Evolutionary conservation across 805 yeast genomes (phyloP).

Genomic region (Saturnispora diversa): DNA sequence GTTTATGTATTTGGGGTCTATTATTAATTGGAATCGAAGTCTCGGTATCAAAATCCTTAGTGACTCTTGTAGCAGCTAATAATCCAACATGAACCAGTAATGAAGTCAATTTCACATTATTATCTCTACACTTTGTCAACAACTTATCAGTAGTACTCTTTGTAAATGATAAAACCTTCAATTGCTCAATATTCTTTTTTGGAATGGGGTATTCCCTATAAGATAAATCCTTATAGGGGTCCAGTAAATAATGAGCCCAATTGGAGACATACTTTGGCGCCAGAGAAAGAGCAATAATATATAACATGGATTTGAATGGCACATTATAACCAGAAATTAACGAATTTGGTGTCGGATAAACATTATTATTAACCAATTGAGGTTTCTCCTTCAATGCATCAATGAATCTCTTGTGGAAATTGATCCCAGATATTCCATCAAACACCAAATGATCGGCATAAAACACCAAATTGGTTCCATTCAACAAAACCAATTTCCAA

Average conservation of each 20-base stretch:
- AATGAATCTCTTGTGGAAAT: conserved; percentile 22
- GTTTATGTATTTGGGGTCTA: conserved; percentile 11
- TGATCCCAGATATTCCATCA: conserved; percentile 30
- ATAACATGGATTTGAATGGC: background rate
- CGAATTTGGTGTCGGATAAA: conserved; percentile 4
- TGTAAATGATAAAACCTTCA: background rate
- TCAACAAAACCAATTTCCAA: conserved; percentile 17
- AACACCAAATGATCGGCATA: conserved; percentile 29
- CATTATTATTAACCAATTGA: background rate
- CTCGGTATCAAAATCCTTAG: conserved; percentile 12
- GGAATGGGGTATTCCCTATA: background rate
- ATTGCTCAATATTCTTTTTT: background rate
- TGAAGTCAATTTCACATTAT: conserved; percentile 8
- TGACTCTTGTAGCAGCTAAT: background rate
- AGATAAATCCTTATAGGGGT: conserved; percentile 4
- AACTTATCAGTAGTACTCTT: background rate
- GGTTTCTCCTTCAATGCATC: background rate
- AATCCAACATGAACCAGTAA: conserved; percentile 4
- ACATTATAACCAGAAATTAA: background rate
- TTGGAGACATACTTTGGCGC: conserved; percentile 1
- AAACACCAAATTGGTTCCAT: conserved; percentile 15
- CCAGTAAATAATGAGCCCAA: conserved; percentile 4
- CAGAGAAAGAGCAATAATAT: background rate
- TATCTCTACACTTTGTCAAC: conserved; percentile 1
- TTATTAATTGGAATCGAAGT: conserved; percentile 19